phyloP scores from a whole-genome alignment of 257 asterid genomes.

The Linaria vulgaris region DNA sequence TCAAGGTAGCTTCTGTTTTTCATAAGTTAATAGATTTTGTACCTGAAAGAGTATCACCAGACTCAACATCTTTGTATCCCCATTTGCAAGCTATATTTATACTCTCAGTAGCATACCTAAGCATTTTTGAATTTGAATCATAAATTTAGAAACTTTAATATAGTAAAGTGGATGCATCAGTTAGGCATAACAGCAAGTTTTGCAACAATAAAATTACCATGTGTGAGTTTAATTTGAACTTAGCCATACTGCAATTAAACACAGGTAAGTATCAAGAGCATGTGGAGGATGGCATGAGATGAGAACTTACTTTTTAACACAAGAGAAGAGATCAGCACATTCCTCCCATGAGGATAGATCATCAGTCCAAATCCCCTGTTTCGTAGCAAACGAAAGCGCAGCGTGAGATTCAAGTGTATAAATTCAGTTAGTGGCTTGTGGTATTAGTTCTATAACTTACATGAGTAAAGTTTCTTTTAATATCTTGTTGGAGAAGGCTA shows the following conservation, averaged over 20 bases:
- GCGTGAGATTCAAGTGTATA: too few relatives aligned
- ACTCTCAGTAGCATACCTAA: constrained; percentile 83
- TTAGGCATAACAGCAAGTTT: neutral
- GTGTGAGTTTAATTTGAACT: too few relatives aligned
- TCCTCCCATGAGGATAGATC: constrained; percentile 77
- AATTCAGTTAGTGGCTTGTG: neutral
- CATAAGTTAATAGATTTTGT: neutral
- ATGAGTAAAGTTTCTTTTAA: constrained; percentile 62
- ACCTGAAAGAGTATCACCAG: constrained; percentile 88
- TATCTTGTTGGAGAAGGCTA: constrained; percentile 62
- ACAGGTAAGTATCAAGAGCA: too few relatives aligned
- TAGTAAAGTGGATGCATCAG: neutral
- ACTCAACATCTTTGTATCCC: constrained; percentile 77
- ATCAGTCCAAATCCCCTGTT: constrained; percentile 77
- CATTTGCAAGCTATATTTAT: constrained; percentile 76
- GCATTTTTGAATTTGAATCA: constrained; percentile 1
- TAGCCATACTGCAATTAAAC: too few relatives aligned
- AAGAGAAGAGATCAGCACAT: constrained; percentile 51
- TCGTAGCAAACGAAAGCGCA: too few relatives aligned
- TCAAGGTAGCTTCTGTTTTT: neutral
- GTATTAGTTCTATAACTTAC: constrained; percentile 38
- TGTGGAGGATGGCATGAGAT: too few relatives aligned
- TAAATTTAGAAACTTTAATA: too few relatives aligned
- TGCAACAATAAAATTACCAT: too few relatives aligned
- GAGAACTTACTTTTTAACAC: constrained; percentile 66